phyloP scores from a whole-genome alignment of 78 protist genomes.

The Dictyostelium citrinum region DNA sequence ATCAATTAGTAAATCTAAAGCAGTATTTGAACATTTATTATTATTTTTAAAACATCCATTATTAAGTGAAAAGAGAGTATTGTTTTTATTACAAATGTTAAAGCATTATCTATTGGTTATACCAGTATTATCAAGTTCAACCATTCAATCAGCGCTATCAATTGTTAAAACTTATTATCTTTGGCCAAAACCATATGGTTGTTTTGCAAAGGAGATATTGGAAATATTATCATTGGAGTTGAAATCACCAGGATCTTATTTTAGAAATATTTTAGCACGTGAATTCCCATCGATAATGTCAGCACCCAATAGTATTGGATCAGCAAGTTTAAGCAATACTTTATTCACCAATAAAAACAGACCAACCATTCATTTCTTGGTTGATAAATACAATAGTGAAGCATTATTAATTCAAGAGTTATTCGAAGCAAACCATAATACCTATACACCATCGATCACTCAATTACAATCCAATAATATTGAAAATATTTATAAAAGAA shows the following conservation, averaged over 20 bases:
- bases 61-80: slow-evolving; percentile 32
- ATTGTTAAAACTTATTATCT: slow-evolving; percentile 35
- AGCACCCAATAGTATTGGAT: neutral
- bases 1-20: neutral
- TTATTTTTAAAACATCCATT: slow-evolving; percentile 65
- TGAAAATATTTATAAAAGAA: slow-evolving; percentile 35
- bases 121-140: slow-evolving; percentile 10
- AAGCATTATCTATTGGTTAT: slow-evolving; percentile 46
- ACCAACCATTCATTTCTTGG: slow-evolving; percentile 45
- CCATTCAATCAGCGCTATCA: neutral
- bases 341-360: neutral
- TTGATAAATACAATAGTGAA: slow-evolving; percentile 52
- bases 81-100: slow-evolving; percentile 54
- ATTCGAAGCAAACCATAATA: slow-evolving; percentile 16
- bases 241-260: slow-evolving; percentile 55
- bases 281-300: slow-evolving; percentile 38
- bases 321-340: neutral
- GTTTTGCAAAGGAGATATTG: slow-evolving; percentile 36
- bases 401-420: slow-evolving; percentile 58
- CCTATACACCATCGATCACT: slow-evolving; percentile 1
- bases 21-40: slow-evolving; percentile 49
- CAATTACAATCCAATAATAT: slow-evolving; percentile 61
- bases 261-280: neutral
- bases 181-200: slow-evolving; percentile 67
- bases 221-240: slow-evolving; percentile 45